Percentiles rank a stretch among this genome's conserved stretches.
Evolutionary conservation across 148 eudicot genomes (phyloP).

Genomic region (Rhododendron ferrugineum): DNA sequence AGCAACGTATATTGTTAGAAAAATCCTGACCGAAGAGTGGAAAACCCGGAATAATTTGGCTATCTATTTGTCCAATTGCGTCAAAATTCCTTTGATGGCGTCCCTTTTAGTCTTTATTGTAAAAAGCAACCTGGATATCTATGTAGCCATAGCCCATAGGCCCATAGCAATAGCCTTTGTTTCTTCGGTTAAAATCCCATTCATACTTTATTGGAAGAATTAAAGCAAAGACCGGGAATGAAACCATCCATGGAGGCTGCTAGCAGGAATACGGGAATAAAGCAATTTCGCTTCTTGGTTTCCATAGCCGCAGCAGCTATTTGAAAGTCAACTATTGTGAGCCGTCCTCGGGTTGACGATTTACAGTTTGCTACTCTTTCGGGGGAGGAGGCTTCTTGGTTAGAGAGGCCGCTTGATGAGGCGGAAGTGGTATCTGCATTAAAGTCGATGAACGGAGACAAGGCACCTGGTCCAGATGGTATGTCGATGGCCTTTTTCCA

Average conservation of each 20-base stretch:
- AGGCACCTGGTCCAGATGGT: no score
- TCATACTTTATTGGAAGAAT: neutral
- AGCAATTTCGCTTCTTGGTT: neutral
- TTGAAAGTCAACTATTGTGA: neutral
- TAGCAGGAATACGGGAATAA: neutral
- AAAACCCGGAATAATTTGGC: neutral
- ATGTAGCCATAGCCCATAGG: neutral
- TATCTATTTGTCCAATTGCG: neutral
- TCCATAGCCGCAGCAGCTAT: neutral
- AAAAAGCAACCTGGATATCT: neutral
- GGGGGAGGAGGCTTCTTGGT: no score
- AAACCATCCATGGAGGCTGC: neutral
- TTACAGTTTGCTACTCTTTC: no score
- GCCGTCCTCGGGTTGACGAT: no score
- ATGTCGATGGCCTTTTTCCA: no score
- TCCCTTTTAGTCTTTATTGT: neutral
- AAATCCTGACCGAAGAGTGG: neutral
- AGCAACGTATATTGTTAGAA: neutral
- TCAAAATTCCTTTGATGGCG: neutral
- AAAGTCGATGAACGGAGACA: no score
- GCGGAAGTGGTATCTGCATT: no score
- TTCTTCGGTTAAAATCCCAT: neutral
- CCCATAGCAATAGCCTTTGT: neutral
- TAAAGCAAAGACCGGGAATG: neutral
- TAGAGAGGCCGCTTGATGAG: no score